Percentiles rank a stretch among this genome's conserved stretches.
These are phyloP conservation scores for Exserohilum rostratum DNA, from an alignment of 2,329 filamentous ascomycete genomes.

Conservation along the genomic window DNA sequence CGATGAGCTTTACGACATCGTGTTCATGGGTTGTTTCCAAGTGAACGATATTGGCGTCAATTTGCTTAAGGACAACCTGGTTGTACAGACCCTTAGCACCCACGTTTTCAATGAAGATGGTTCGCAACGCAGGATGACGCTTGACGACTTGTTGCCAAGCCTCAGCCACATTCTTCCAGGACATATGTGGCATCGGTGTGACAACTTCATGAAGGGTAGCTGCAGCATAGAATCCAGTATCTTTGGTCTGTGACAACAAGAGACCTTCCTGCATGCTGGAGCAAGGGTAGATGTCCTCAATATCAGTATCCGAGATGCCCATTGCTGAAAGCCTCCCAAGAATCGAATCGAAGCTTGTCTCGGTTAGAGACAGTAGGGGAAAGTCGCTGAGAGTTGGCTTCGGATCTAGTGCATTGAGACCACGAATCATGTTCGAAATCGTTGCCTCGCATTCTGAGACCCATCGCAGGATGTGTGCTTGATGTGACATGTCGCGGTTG, in stretches of 20 bases:
- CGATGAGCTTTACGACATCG: slow-evolving; percentile 29
- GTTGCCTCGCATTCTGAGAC: slow-evolving; percentile 47
- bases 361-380: slow-evolving; percentile 53
- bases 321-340: slow-evolving; percentile 47
- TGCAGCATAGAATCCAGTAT: slow-evolving; percentile 41
- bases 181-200: slow-evolving; percentile 12
- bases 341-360: slow-evolving; percentile 51
- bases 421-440: slow-evolving; percentile 40
- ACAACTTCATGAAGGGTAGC: slow-evolving; percentile 40
- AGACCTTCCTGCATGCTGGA: slow-evolving; percentile 44
- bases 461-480: slow-evolving; percentile 53
- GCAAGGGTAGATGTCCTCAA: slow-evolving; percentile 51
- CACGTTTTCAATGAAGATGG: slow-evolving; percentile 42
- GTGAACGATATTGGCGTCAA: slow-evolving; percentile 33
- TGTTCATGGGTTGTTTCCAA: slow-evolving; percentile 26
- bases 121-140: slow-evolving; percentile 40
- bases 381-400: slow-evolving; percentile 54
- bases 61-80: slow-evolving; percentile 39
- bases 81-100: slow-evolving; percentile 39
- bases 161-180: slow-evolving; percentile 24
- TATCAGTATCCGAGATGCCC: slow-evolving; percentile 43
- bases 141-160: slow-evolving; percentile 39
- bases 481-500: slow-evolving; percentile 57
- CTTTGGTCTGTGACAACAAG: slow-evolving; percentile 39
- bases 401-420: slow-evolving; percentile 30